A percentile compares a stretch with the other conserved stretches of the same genome.
Evolutionary conservation across 352 stramenopile species (phyloP).

Genomic region (Globisporangium recalcitrans): DNA sequence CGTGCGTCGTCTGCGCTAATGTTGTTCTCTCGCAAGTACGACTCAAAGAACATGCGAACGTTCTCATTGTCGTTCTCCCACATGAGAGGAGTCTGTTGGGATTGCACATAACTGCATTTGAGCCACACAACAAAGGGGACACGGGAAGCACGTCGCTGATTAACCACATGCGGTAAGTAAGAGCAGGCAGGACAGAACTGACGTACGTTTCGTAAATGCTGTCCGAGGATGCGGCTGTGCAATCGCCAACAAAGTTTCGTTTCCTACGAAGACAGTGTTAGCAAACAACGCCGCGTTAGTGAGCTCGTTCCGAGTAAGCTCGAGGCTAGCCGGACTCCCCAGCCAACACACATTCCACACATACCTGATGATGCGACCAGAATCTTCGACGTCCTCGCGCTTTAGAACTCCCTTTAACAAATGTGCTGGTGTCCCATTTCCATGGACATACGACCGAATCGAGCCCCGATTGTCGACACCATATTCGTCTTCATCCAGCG

Average conservation of each 20-base stretch:
- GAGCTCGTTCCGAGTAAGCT: not conserved
- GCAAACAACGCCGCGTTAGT: not conserved
- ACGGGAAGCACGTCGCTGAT: too few species aligned
- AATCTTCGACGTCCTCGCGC: slow-evolving; percentile 58
- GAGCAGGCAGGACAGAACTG: not conserved
- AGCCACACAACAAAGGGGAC: not conserved
- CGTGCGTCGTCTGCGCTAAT: slow-evolving; percentile 65
- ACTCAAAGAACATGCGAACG: slow-evolving; percentile 76
- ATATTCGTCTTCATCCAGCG: slow-evolving; percentile 11
- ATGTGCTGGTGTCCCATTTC: slow-evolving; percentile 19
- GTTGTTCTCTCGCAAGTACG: slow-evolving; percentile 72
- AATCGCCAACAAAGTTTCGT: slow-evolving; percentile 69
- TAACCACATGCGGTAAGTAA: too few species aligned
- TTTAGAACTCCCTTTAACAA: slow-evolving; percentile 35
- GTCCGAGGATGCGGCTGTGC: slow-evolving; percentile 30
- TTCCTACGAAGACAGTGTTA: slow-evolving; percentile 20
- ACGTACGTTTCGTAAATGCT: slow-evolving; percentile 62
- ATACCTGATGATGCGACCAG: slow-evolving; percentile 41
- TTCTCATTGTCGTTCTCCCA: slow-evolving; percentile 82
- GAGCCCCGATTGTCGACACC: slow-evolving; percentile 25
- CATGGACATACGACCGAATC: slow-evolving; percentile 24
- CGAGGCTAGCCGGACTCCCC: too few species aligned
- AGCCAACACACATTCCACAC: not conserved
- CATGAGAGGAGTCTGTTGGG: slow-evolving; percentile 46
- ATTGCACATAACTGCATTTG: slow-evolving; percentile 54